These are phyloP conservation scores for Purshia tridentata DNA, from an alignment of 306 rosid species.

Conservation along the genomic window DNA sequence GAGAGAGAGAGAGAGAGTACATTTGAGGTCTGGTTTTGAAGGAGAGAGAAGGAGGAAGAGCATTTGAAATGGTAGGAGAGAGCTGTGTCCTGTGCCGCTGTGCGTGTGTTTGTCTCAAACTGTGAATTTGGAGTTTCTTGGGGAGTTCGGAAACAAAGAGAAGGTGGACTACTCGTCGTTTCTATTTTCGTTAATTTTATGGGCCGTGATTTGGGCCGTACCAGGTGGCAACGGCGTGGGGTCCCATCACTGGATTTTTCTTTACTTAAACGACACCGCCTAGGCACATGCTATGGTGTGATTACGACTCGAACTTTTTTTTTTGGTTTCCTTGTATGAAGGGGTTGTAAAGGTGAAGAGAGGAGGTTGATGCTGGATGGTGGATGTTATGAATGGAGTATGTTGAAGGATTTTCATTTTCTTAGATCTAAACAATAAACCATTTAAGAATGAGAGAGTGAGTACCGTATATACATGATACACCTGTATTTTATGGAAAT, in stretches of 20 bases:
- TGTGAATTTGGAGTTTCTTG: not conserved
- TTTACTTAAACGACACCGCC: not conserved
- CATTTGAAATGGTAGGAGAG: not conserved
- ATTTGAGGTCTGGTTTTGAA: not conserved
- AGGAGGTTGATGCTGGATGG: not conserved
- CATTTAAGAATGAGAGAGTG: no score
- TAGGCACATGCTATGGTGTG: no score
- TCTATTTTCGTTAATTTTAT: not conserved
- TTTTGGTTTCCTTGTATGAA: no score
- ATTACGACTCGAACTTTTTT: no score
- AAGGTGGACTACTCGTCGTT: not conserved
- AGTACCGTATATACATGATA: no score
- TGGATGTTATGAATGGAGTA: not conserved
- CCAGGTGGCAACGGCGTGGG: not conserved
- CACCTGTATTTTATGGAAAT: no score
- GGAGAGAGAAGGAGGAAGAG: not conserved
- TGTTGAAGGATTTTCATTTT: not conserved
- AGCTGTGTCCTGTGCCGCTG: no score
- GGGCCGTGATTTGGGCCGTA: not conserved
- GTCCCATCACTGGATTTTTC: not conserved
- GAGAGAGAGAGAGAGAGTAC: not conserved
- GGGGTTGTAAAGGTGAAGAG: not conserved
- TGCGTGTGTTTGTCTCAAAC: no score
- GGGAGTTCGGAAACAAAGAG: not conserved
- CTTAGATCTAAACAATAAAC: no score